These are phyloP conservation scores for Posidonia oceanica DNA, from an alignment of 116 monocot species.

Conservation along the genomic window DNA sequence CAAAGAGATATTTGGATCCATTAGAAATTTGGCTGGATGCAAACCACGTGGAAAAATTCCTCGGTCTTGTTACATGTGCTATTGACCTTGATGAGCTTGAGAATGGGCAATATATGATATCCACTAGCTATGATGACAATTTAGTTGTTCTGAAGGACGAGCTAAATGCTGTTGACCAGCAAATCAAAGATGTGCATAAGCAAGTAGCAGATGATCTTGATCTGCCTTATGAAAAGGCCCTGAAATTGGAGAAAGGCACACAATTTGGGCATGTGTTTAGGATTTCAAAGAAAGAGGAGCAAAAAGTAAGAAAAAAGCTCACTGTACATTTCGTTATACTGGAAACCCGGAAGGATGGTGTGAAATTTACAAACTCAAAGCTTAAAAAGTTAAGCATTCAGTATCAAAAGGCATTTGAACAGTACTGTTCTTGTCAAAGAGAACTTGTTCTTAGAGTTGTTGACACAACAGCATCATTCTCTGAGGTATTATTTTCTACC, in stretches of 20 bases:
- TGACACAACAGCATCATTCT: slow-evolving; percentile 58
- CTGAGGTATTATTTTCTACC: slow-evolving; percentile 42
- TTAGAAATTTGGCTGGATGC: slow-evolving; percentile 46
- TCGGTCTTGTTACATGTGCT: slow-evolving; percentile 63
- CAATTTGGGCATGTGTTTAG: slow-evolving; percentile 96
- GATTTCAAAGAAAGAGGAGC: slow-evolving; percentile 99
- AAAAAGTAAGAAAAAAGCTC: slow-evolving; percentile 87
- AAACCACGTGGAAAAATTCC: slow-evolving; percentile 49
- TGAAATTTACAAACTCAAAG: slow-evolving; percentile 84
- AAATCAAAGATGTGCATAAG: slow-evolving; percentile 64
- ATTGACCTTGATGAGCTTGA: slow-evolving; percentile 81
- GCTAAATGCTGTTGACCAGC: slow-evolving; percentile 49
- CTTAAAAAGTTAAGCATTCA: slow-evolving; percentile 82
- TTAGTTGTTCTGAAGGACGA: slow-evolving; percentile 59
- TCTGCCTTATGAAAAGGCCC: slow-evolving; percentile 62
- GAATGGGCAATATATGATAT: slow-evolving; percentile 92
- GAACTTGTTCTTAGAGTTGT: slow-evolving; percentile 69
- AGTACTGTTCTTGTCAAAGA: slow-evolving; percentile 71
- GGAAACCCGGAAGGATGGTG: slow-evolving; percentile 96
- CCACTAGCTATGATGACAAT: slow-evolving; percentile 53
- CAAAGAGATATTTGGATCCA: slow-evolving; percentile 36
- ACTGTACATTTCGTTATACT: slow-evolving; percentile 59
- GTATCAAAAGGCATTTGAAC: slow-evolving; percentile 59
- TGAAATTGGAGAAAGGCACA: slow-evolving; percentile 84
- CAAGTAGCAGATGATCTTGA: slow-evolving; percentile 81